These are phyloP conservation scores for Diaporthe caulivora DNA, from an alignment of 2,329 filamentous ascomycete genomes.

Conservation along the genomic window DNA sequence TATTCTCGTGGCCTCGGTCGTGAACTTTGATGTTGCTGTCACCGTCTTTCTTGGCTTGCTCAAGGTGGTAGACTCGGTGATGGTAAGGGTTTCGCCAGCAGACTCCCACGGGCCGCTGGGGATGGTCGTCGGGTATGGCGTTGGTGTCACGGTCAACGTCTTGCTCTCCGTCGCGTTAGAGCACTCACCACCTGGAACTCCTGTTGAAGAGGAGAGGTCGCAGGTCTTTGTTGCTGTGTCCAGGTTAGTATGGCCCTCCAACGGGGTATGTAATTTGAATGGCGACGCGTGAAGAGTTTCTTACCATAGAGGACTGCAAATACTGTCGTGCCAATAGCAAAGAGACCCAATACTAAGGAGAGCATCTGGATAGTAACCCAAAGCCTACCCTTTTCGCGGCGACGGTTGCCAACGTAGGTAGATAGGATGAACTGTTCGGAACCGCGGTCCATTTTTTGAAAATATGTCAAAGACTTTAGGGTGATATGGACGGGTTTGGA, in stretches of 20 bases:
- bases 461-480: background rate
- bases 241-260: background rate
- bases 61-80: background rate
- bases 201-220: background rate
- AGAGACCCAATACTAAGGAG: background rate
- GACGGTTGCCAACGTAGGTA: background rate
- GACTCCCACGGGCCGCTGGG: background rate
- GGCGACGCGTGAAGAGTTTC: no score
- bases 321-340: background rate
- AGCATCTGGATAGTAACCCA: background rate
- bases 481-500: no score
- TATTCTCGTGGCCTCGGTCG: background rate
- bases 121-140: background rate
- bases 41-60: background rate
- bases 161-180: background rate
- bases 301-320: background rate
- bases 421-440: background rate
- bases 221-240: background rate
- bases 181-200: accelerated
- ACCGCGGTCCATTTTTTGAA: background rate
- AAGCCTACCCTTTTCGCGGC: background rate
- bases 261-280: background rate
- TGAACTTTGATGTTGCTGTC: background rate
- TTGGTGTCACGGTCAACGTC: background rate
- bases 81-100: background rate